Evolutionary conservation across 176 grass and related monocot genomes (phyloP), one percentile per base, ranked within the genome.

Genomic region (Triticum monococcum): DNA sequence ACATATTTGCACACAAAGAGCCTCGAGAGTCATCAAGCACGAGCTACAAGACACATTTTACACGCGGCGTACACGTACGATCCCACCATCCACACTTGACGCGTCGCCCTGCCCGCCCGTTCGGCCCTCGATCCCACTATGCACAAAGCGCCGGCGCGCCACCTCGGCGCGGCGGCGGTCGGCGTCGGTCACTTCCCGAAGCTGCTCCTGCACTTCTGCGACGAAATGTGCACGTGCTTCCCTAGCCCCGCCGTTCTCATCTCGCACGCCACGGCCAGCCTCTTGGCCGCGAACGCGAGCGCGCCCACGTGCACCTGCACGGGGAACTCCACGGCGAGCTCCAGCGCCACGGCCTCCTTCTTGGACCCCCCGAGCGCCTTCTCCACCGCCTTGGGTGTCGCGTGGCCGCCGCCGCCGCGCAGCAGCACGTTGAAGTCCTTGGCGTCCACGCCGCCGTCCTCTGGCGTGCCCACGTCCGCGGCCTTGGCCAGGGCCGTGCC

Each of bases 271-370:
- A 94, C 91, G 11, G 12, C 75, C 24, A 94, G 75, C 54, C 77
- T 79, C 86, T 41, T 67, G 41, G 79, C 66, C 59, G 50, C 73
- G 59, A 91, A 72, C 74, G 88, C 84, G 76, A 94, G 76, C 71
- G 78, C 90, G 69, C 91, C 92, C 28, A 90, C 60, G 78, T 89
- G 92, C 24, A 83, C 86, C 32, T 84, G 89, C 76, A 91, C 93
- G 4, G 66, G 26, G 4, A 91, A 30, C 14, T 85, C 79, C 3
- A 94, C 71, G 48, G 30, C 8, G 0, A 98, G 57, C 68, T 66
- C 37, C 2, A 98, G 88, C 35, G n/a, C 1, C n/a, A 92, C 48
- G 20, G 48, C 37, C 2, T 45, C 72, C 41, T 86, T 82, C 77
- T 60, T 92, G 5, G 87, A 90, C 7, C 89, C 88, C 32, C 63